Conservation (phyloP, 108 stramenopile genomes). For the Discostella pseudostelligera region DNA sequence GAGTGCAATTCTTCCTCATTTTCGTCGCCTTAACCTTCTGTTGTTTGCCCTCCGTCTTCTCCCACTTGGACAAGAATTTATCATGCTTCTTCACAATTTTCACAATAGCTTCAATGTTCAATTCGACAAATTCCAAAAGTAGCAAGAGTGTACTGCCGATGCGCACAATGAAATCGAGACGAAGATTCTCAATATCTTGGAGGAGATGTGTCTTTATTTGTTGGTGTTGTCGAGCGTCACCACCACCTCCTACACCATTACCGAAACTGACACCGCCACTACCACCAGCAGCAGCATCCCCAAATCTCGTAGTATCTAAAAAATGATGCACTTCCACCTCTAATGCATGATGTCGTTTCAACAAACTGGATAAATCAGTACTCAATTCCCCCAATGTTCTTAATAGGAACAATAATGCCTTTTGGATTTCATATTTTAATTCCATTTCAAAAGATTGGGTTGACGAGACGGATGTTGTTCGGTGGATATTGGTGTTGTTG, state of each 20-base stretch:
- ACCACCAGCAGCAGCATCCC: too few species aligned
- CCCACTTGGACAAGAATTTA: slow-evolving; percentile 45
- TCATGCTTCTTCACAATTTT: slow-evolving; percentile 89
- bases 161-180: slow-evolving; percentile 24
- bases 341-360: slow-evolving; percentile 14
- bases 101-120: slow-evolving; percentile 64
- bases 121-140: slow-evolving; percentile 60
- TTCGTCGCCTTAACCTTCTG: neutral
- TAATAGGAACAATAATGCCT: slow-evolving; percentile 64
- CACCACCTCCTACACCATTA: neutral
- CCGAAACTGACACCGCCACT: too few species aligned
- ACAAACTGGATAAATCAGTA: slow-evolving; percentile 28
- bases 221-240: neutral
- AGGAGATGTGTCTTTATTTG: slow-evolving; percentile 1
- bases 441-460: slow-evolving; percentile 42
- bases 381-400: slow-evolving; percentile 54
- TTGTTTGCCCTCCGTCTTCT: slow-evolving; percentile 6
- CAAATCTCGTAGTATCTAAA: too few species aligned
- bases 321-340: slow-evolving; percentile 1
- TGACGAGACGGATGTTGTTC: neutral
- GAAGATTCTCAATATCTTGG: slow-evolving; percentile 20
- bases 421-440: slow-evolving; percentile 69
- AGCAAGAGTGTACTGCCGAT: slow-evolving; percentile 50
- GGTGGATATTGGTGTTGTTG: neutral
- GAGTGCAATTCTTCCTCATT: slow-evolving; percentile 20